phyloP scores from a whole-genome alignment of 108 stramenopile genomes.

The Pseudonitzschia multistriata region DNA sequence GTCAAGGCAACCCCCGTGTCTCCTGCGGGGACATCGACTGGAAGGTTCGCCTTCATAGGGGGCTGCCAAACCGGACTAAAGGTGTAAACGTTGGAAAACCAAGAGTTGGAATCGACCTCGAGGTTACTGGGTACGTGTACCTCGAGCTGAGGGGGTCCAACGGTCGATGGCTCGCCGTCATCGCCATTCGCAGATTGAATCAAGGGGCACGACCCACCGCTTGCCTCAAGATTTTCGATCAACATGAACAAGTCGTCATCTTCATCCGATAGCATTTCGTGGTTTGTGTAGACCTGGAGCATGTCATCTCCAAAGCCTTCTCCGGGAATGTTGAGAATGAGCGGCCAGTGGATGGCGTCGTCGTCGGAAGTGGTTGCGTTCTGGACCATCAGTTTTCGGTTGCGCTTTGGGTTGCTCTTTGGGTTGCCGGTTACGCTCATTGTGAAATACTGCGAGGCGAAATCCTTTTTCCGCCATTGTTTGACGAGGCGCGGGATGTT shows the following conservation, averaged over 20 bases:
- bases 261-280: conserved; percentile 29
- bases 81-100: conserved; percentile 43
- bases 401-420: neutral
- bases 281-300: conserved; percentile 39
- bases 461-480: conserved; percentile 60
- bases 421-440: conserved; percentile 41
- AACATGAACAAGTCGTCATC: conserved; percentile 32
- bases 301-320: conserved; percentile 54
- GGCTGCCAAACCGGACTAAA: conserved; percentile 44
- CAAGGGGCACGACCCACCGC: conserved; percentile 20
- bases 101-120: conserved; percentile 43
- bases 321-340: conserved; percentile 46
- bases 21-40: neutral
- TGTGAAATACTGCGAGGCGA: conserved; percentile 49
- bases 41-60: conserved; percentile 16
- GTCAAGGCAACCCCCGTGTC: conserved; percentile 19
- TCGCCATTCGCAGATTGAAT: neutral
- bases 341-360: conserved; percentile 39
- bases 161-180: neutral
- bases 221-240: conserved; percentile 31
- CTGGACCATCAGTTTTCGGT: neutral
- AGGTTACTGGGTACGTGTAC: conserved; percentile 45
- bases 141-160: conserved; percentile 35
- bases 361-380: neutral
- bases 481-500: conserved; percentile 41